Base-by-base conservation (phyloP, 257 asterid species). In the Ophiorrhiza pumila region DNA sequence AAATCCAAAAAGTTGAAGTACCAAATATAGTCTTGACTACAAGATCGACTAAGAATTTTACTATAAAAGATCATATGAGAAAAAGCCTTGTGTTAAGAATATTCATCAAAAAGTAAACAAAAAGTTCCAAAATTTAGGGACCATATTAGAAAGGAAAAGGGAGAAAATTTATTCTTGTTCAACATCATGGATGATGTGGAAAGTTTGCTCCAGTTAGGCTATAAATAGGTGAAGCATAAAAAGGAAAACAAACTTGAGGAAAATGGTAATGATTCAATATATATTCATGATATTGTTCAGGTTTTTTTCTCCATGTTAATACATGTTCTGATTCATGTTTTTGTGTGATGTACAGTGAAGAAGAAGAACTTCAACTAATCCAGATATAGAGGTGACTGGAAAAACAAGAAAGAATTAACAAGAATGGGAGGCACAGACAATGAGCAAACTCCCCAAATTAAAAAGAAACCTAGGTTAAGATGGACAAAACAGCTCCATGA, bases 401-500 rank as follows among this genome's bases (percentile, higher is more conserved):
- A 15, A 47, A n/a, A 60, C 70, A 57, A 39, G 50, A 52, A 60
- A 39, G n/a, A n/a, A n/a, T n/a, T n/a, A 32, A 29, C 29, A 68
- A 59, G 58, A 49, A 71, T 46, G 79, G 69, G 49, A 45, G 59
- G 31, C 52, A 47, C 15, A 20, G 14, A 32, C 12, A 39, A 29
- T 22, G 1, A 14, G 37, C 5, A 4, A 50, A 14, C 11, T 59
- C 46, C 39, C 25, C 63, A 60, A 55, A 22, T 25, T 43, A 70
- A 71, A 58, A 52, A 63, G 42, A 76, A 70, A 12, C 71, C 67
- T 23, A 70, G 80, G 41, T 17, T 76, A 49, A 62, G 46, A 66
- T 76, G 80, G 80, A 63, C 80, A 0, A 42, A 50, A 17, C 66
- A 63, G 34, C 68, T 71, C 35, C 80, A 71, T 63, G 76, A 70